Evolutionary conservation across 108 stramenopile species (phyloP), one percentile per base, ranked within the genome.

Genomic region (Cyclotella distinguenda): DNA sequence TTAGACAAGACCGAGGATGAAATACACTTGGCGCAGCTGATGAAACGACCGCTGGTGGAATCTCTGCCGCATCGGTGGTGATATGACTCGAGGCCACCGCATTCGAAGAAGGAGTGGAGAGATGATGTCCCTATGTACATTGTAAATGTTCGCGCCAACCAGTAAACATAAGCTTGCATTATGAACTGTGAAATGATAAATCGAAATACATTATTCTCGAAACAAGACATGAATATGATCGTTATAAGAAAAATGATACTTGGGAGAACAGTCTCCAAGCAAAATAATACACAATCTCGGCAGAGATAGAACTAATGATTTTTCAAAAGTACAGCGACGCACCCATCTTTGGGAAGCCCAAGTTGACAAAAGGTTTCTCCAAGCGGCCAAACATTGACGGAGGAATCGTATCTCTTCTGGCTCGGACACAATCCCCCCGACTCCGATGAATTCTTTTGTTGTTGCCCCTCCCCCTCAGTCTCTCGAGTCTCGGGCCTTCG

Each of bases 271-370:
- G 46, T 48, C 10, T 48, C 1, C 16, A 18, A 22, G 21, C 22
- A 2, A 21, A 19, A 48, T 1, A 48, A 1, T 19, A 19, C 25
- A 6, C 21, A 48, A 3, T n/a, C n/a, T n/a, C n/a, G n/a, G n/a
- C n/a, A n/a, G n/a, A n/a, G n/a, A n/a, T n/a, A 48, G 23, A 22
- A 48, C 4, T 13, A 2, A 42, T 27, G 6, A 57, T 13, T 0
- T 18, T 18, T 19, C 15, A 5, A 8, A 35, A 0, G 35, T 22
- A 19, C 5, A 11, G 9, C 0, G 35, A 43, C 33, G 21, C 44
- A 47, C 72, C 72, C 61, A 52, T 60, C 31, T 74, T 74, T 32
- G 72, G 72, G 36, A 74, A 51, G 4, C 72, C 72, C 23, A 74
- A 33, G 33, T 67, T 66, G 27, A 74, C 22, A 31, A 60, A 67